These are phyloP conservation scores for Cladosporium austrohemisphaericum DNA, from an alignment of 2,329 filamentous ascomycete species.

Conservation along the genomic window DNA sequence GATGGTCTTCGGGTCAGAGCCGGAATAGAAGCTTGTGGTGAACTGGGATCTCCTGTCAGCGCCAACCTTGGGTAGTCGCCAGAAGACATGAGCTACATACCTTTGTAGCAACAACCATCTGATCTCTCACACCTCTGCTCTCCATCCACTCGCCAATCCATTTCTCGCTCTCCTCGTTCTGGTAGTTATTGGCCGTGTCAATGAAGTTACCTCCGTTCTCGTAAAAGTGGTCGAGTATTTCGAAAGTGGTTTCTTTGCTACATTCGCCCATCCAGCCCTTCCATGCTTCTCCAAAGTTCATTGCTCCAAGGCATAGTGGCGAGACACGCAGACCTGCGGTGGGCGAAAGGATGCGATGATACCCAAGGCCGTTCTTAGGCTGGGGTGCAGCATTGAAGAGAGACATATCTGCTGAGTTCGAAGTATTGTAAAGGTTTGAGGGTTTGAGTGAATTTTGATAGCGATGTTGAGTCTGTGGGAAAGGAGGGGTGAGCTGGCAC, in stretches of 20 bases:
- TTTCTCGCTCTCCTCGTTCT: conserved; percentile 45
- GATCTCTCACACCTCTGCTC: conserved; percentile 41
- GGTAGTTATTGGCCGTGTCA: conserved; percentile 50
- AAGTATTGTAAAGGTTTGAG: no score
- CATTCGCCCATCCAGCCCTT: conserved; percentile 26
- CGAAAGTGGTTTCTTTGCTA: conserved; percentile 40
- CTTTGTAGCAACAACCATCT: conserved; percentile 45
- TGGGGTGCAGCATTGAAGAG: no score
- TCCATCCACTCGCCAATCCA: conserved; percentile 54
- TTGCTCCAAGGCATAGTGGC: conserved; percentile 51
- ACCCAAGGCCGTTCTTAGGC: no score
- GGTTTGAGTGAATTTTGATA: no score
- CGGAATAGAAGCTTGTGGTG: conserved; percentile 26
- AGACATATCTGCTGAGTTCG: no score
- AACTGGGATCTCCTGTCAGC: conserved; percentile 27
- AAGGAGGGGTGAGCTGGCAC: no score
- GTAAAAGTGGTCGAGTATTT: conserved; percentile 47
- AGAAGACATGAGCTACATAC: no score
- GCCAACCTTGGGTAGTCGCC: no score
- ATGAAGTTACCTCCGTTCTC: conserved; percentile 51
- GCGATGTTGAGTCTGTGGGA: no score
- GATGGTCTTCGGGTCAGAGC: conserved; percentile 26
- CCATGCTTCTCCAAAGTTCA: conserved; percentile 54
- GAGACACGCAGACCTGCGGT: conserved; percentile 49
- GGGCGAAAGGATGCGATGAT: conserved; percentile 48